Base-by-base conservation (phyloP, 2,329 filamentous ascomycete species). In the Neofusicoccum umdonicola region DNA sequence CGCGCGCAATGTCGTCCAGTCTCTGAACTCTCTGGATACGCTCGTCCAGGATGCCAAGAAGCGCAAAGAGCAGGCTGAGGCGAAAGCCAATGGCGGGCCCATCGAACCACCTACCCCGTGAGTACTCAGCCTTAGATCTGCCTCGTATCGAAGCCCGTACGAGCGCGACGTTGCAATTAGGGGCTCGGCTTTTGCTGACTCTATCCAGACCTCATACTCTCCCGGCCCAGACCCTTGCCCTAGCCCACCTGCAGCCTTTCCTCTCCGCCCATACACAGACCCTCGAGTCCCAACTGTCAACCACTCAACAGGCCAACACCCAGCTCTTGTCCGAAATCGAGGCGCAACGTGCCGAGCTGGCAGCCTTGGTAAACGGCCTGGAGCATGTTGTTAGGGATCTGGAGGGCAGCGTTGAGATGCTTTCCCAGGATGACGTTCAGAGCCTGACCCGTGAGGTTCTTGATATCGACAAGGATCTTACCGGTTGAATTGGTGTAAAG, bases 21-120 rank as follows among this genome's bases (percentile, higher is more conserved):
- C 83, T 22, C 75, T 89, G 67, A 89, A 89, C 72, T 84, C 85
- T 63, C 76, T 89, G 67, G 87, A 89, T 71, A 77, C 81, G 42
- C 77, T 87, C 67, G 82, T 89, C 34, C 82, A 82, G 34, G 86
- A 88, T 67, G 87, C 86, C 11, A 83, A 81, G 69, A 73, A 75
- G 68, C 78, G 85, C 68, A 86, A 81, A 73, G 80, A 80, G 62
- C 73, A 71, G 58, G 78, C 77, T 1, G 70, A 80, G 72, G 71
- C 73, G 60, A 66, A 74, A 70, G 70, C 79, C 61, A 70, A 76
- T 67, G 75, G 75, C 50, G 71, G 74, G 4, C 68, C 71, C 27
- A 73, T 76, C 1, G 71, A 76, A 58, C 67, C 67, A 27, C 77
- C 76, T 35, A 56, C 52, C 27, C 64, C 50, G 50, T 54, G 58